Percentiles rank a stretch among this genome's conserved stretches.
Evolutionary conservation across 306 rosid genomes (phyloP).

Genomic region (Argentina anserina): DNA sequence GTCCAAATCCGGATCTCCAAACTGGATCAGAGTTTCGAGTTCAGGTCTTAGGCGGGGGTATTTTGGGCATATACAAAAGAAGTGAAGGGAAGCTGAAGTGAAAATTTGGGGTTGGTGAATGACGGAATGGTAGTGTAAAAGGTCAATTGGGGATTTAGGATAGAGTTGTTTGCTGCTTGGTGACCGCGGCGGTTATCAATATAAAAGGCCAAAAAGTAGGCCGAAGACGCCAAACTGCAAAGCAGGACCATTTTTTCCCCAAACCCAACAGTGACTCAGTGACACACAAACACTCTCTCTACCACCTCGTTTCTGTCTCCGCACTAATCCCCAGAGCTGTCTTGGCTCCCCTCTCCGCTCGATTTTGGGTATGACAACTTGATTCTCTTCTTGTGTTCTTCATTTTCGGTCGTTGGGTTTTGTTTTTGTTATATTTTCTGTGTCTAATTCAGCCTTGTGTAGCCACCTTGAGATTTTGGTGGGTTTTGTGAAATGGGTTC

Average conservation of each 20-base stretch:
- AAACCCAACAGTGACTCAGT: background rate
- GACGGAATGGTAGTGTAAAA: background rate
- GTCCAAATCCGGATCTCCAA: background rate
- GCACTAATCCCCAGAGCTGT: background rate
- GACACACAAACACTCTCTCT: slow-evolving; percentile 3
- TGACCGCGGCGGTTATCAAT: background rate
- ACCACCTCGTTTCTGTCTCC: background rate
- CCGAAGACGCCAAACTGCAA: background rate
- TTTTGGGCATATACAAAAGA: background rate
- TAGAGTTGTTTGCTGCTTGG: background rate
- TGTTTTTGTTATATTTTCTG: background rate
- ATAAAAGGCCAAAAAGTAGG: background rate
- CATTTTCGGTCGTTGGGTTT: slow-evolving; percentile 9
- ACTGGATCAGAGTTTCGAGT: background rate
- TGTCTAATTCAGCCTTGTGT: background rate
- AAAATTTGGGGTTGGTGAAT: background rate
- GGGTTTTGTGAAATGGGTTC: slow-evolving; percentile 19
- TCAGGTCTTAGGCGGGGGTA: background rate
- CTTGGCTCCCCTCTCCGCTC: slow-evolving; percentile 22
- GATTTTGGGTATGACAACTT: background rate
- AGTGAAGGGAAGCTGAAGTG: too few relatives aligned
- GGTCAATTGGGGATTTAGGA: background rate
- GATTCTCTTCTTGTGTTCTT: background rate
- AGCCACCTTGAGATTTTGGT: slow-evolving; percentile 7
- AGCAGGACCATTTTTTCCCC: slow-evolving; percentile 2